Base-by-base conservation (phyloP, 768 basidiomycete genomes). In the Gyrodon lividus region DNA sequence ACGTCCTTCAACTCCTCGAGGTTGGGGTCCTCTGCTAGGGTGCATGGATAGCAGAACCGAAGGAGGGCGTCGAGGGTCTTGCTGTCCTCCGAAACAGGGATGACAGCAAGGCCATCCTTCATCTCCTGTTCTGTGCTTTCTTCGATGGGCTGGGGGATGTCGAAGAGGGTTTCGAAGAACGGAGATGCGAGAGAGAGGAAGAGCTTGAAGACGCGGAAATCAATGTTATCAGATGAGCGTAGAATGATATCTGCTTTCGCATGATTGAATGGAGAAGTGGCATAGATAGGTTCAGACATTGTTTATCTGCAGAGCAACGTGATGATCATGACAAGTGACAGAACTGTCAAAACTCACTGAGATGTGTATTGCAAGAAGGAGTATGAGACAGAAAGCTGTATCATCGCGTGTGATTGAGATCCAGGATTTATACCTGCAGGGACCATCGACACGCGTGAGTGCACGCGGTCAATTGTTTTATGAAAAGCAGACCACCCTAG, bases 91-190 rank as follows among this genome's bases (percentile, higher is more conserved):
- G 51, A 28, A 13, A 67, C 22, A 0, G 55, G 43, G 19, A 68
- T 24, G 31, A 68, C 67, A 9, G 28, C 38, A 6, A 64, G 51
- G 12, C 59, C 51, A 30, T 62, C 55, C 42, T 39, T 56, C 39
- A 19, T 43, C 12, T 55, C 55, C 42, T 54, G 58, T 9, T 58
- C 56, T 3, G 38, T 33, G 4, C 7, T 41, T 5, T 8, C 55
- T 38, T 56, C 20, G 2, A 33, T 16, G 1, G 67, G 57, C 34
- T 71, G 64, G 0, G 66, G 65, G 0, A 70, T 51, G 13, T 49
- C 46, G 43, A 74, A 70, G 56, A 75, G 67, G 20, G 59, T 53
- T 19, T 62, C 54, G 42, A 73, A 77, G 46, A 72, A 59, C 0
- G 68, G 54, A 13, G 71, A 70, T 2, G 69, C 60, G 19, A 67